A percentile compares a stretch with the other conserved stretches of the same genome.
Conservation (phyloP, 2,329 filamentous ascomycete genomes). For the Incumbomyces lentus region DNA sequence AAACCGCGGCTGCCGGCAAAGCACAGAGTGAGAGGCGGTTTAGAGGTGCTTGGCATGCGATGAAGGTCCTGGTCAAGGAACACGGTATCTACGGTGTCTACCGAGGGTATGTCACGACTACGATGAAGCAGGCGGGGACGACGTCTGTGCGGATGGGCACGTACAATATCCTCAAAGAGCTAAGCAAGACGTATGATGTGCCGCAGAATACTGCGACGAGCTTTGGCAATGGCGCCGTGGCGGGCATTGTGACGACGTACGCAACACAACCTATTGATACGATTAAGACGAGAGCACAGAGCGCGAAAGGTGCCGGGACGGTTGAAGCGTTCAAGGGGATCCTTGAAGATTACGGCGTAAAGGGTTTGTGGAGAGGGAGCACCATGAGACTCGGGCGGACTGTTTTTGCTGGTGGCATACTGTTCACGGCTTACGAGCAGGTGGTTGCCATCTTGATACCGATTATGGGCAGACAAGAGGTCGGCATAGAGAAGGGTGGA, state of each 20-base stretch:
- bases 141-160: constrained; percentile 53
- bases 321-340: constrained; percentile 47
- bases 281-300: constrained; percentile 35
- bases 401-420: constrained; percentile 55
- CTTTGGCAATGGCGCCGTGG: constrained; percentile 52
- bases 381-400: constrained; percentile 56
- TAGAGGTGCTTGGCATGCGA: constrained; percentile 41
- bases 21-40: constrained; percentile 32
- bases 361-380: constrained; percentile 57
- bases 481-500: not conserved
- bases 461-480: constrained; percentile 13
- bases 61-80: constrained; percentile 39
- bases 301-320: constrained; percentile 47
- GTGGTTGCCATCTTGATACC: constrained; percentile 41
- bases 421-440: constrained; percentile 54
- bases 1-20: constrained; percentile 20
- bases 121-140: constrained; percentile 51
- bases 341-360: constrained; percentile 46
- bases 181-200: constrained; percentile 38
- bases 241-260: constrained; percentile 42
- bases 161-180: constrained; percentile 55
- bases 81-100: constrained; percentile 46
- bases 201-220: constrained; percentile 43
- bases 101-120: constrained; percentile 49
- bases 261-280: constrained; percentile 36